Conservation (phyloP, 2,329 filamentous ascomycete genomes). For the Exserohilum turcica region DNA sequence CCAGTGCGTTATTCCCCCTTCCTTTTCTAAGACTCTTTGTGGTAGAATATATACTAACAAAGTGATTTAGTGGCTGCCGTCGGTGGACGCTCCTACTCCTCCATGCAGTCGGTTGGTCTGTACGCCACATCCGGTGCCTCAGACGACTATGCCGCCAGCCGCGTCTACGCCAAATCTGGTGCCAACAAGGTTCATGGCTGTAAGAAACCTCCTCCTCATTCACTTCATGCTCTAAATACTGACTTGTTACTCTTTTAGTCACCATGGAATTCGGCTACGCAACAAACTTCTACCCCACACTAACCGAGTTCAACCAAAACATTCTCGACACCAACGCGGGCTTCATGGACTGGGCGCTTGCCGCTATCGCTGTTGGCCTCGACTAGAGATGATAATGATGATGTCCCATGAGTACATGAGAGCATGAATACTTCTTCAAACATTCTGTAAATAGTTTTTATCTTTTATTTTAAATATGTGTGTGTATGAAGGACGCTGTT, state of each 20-base stretch:
- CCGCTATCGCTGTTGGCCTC: slow-evolving; percentile 42
- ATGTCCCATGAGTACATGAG: too few relatives aligned
- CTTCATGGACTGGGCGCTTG: slow-evolving; percentile 50
- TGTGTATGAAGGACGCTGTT: neutral
- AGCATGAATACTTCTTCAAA: neutral
- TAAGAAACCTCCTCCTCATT: slow-evolving; percentile 38
- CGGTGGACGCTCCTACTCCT: slow-evolving; percentile 42
- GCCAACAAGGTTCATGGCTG: slow-evolving; percentile 50
- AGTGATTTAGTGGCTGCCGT: slow-evolving; percentile 40
- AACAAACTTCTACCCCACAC: slow-evolving; percentile 50
- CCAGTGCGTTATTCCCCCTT: slow-evolving; percentile 10
- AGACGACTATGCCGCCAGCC: slow-evolving; percentile 49
- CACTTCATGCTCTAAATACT: neutral
- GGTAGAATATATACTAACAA: neutral
- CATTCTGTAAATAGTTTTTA: neutral
- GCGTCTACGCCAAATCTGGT: slow-evolving; percentile 42
- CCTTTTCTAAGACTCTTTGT: too few relatives aligned
- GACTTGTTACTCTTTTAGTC: neutral
- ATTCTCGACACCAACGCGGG: slow-evolving; percentile 50
- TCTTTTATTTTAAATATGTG: neutral
- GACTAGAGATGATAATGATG: slow-evolving; percentile 11
- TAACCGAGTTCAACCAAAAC: slow-evolving; percentile 49
- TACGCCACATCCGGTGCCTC: slow-evolving; percentile 48
- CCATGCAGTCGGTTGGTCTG: slow-evolving; percentile 44
- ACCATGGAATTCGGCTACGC: slow-evolving; percentile 37